A percentile compares a stretch with the other conserved stretches of the same genome.
Conservation (phyloP, 2,329 filamentous ascomycete genomes). For the Trichophyton benhamiae region DNA sequence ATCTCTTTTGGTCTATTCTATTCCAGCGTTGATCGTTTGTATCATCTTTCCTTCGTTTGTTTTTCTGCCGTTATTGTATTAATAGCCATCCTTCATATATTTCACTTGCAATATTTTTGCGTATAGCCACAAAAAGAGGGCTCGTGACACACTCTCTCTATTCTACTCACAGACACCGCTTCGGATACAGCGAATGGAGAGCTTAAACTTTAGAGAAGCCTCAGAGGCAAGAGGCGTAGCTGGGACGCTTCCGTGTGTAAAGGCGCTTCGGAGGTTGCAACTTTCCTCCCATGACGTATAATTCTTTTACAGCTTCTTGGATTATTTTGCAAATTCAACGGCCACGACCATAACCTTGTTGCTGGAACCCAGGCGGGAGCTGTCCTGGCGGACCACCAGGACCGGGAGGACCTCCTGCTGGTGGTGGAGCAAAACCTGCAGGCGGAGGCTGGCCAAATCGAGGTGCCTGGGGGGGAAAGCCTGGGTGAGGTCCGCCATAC, state of each 20-base stretch:
- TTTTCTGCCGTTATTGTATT: neutral
- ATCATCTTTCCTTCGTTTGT: neutral
- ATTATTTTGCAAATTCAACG: conserved; percentile 19
- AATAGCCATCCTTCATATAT: neutral
- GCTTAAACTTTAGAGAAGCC: neutral
- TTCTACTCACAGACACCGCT: neutral
- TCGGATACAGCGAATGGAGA: neutral
- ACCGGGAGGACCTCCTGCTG: conserved; percentile 15
- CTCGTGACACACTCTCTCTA: neutral
- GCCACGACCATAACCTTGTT: conserved; percentile 26
- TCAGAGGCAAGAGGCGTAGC: neutral
- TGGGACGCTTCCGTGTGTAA: neutral
- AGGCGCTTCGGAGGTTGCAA: neutral
- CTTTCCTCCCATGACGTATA: neutral
- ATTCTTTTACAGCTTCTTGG: no score
- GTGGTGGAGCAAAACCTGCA: conserved; percentile 35
- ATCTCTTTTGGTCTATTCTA: neutral
- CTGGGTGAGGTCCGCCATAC: conserved; percentile 49
- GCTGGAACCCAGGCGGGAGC: conserved; percentile 34
- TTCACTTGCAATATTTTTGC: neutral
- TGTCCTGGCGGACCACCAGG: conserved; percentile 21
- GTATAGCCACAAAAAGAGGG: neutral
- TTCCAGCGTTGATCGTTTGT: neutral
- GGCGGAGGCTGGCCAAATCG: conserved; percentile 33
- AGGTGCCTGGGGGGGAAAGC: conserved; percentile 27